These are phyloP conservation scores for Cladosporium halotolerans DNA, from an alignment of 2,329 filamentous ascomycete genomes.

Conservation along the genomic window DNA sequence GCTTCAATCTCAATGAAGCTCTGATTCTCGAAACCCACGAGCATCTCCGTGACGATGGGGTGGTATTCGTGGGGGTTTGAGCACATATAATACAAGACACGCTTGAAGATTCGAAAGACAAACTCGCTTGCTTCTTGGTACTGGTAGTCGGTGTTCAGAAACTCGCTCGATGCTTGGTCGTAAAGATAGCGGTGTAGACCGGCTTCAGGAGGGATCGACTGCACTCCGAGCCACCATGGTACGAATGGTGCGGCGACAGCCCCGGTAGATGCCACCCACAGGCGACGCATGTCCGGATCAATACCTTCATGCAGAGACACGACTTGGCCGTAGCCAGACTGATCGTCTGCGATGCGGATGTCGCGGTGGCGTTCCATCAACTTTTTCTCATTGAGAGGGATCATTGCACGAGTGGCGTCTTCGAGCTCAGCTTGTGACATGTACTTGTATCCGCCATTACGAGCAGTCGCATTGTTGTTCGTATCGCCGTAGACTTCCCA, in stretches of 20 bases:
- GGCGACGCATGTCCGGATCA: conserved; percentile 28
- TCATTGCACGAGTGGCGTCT: conserved; percentile 35
- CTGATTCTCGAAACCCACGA: conserved; percentile 16
- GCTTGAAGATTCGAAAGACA: conserved; percentile 18
- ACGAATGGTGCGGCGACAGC: conserved; percentile 32
- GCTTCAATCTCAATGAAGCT: conserved; percentile 14
- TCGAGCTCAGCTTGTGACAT: conserved; percentile 34
- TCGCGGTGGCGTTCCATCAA: conserved; percentile 38
- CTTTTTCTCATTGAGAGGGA: conserved; percentile 45
- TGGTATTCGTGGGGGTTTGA: conserved; percentile 13
- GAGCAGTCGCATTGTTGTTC: conserved; percentile 24
- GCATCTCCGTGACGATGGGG: conserved; percentile 14
- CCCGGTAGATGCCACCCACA: conserved; percentile 31
- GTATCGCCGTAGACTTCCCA: conserved; percentile 31
- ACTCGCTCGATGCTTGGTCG: conserved; percentile 28
- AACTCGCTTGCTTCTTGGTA: conserved; percentile 19
- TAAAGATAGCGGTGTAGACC: conserved; percentile 32
- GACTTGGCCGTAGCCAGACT: conserved; percentile 33
- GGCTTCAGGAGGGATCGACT: conserved; percentile 27
- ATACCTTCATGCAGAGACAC: conserved; percentile 24
- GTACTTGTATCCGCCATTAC: conserved; percentile 33
- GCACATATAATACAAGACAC: conserved; percentile 20
- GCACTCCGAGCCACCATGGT: conserved; percentile 32
- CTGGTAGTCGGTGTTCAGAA: conserved; percentile 31
- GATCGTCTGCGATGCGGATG: conserved; percentile 31